A percentile compares a stretch with the other conserved stretches of the same genome.
Evolutionary conservation across 1,284 basidiomycete species (phyloP).

Genomic region (Boletus smithii): DNA sequence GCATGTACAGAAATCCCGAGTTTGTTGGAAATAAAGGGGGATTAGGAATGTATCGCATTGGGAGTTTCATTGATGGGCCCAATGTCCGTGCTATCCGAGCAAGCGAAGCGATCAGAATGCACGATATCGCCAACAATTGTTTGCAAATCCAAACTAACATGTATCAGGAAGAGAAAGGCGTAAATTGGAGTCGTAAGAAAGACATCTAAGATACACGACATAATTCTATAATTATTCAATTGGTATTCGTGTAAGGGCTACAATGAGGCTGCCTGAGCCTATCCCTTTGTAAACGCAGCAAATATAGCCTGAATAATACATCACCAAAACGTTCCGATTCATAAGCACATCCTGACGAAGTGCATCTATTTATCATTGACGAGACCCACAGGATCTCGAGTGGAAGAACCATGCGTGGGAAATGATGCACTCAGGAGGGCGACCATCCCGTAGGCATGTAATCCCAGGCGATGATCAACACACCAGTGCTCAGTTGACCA

Average conservation of each 20-base stretch:
- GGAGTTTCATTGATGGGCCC: background rate
- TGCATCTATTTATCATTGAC: constrained; percentile 6
- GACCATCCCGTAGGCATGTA: constrained; percentile 47
- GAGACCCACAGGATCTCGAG: constrained; percentile 12
- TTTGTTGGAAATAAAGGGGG: too few species aligned
- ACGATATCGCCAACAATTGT: too few species aligned
- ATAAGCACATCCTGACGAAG: constrained; percentile 23
- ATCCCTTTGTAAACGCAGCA: constrained; percentile 8
- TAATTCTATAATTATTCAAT: constrained; percentile 18
- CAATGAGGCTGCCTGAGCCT: constrained; percentile 22
- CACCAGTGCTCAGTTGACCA: constrained; percentile 39
- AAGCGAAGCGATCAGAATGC: background rate
- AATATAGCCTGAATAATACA: constrained; percentile 20
- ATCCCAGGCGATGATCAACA: constrained; percentile 49
- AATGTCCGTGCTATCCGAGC: constrained; percentile 8
- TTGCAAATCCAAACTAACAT: constrained; percentile 1
- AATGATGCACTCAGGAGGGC: constrained; percentile 14
- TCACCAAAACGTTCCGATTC: constrained; percentile 11
- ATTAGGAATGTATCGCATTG: too few species aligned
- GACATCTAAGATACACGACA: constrained; percentile 25
- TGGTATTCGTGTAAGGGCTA: constrained; percentile 14
- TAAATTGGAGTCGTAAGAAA: constrained; percentile 12
- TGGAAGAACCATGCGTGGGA: background rate
- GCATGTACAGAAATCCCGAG: too few species aligned
- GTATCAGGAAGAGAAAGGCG: constrained; percentile 1